Evolutionary conservation across 441 rosid genomes (phyloP).

Genomic region (Sinapis alba): DNA sequence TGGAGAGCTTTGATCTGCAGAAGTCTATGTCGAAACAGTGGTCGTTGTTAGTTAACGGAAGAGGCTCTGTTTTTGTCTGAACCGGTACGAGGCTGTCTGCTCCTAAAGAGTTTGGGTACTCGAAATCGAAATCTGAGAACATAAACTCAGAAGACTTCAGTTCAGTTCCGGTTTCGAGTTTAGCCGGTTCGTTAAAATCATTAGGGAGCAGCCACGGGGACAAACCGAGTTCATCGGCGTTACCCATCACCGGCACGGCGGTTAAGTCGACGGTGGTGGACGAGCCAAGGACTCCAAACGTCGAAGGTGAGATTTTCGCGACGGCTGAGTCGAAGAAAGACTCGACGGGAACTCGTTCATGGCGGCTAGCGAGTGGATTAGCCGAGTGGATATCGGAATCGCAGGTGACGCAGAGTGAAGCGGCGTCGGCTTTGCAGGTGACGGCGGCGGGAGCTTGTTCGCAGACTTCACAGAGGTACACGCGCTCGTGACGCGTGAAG

Average conservation of each 20-base stretch:
- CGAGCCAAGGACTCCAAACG: slow-evolving; percentile 34
- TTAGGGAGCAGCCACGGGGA: slow-evolving; percentile 46
- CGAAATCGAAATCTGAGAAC: slow-evolving; percentile 58
- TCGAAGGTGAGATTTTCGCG: slow-evolving; percentile 41
- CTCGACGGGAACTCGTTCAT: slow-evolving; percentile 59
- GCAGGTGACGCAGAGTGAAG: slow-evolving; percentile 60
- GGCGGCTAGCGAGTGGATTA: slow-evolving; percentile 65
- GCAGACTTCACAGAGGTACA: slow-evolving; percentile 66
- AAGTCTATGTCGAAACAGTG: slow-evolving; percentile 68
- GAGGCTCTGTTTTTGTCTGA: slow-evolving; percentile 51
- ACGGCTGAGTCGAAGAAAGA: slow-evolving; percentile 51
- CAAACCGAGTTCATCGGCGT: slow-evolving; percentile 36
- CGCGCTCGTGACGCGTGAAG: slow-evolving; percentile 54
- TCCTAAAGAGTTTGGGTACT: slow-evolving; percentile 46
- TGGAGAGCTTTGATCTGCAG: slow-evolving; percentile 64
- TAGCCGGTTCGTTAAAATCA: slow-evolving; percentile 32
- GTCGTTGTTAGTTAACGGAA: slow-evolving; percentile 47
- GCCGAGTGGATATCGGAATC: slow-evolving; percentile 72
- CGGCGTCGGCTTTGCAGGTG: slow-evolving; percentile 83
- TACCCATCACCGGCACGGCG: slow-evolving; percentile 27
- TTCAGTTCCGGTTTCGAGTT: slow-evolving; percentile 39
- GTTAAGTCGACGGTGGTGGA: slow-evolving; percentile 26
- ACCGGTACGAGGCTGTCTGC: slow-evolving; percentile 80
- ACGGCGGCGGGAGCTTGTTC: slow-evolving; percentile 71
- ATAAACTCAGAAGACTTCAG: slow-evolving; percentile 48